A percentile compares a stretch with the other conserved stretches of the same genome.
Evolutionary conservation across 345 rosid genomes (phyloP).

Genomic region (Aurinia saxatilis): DNA sequence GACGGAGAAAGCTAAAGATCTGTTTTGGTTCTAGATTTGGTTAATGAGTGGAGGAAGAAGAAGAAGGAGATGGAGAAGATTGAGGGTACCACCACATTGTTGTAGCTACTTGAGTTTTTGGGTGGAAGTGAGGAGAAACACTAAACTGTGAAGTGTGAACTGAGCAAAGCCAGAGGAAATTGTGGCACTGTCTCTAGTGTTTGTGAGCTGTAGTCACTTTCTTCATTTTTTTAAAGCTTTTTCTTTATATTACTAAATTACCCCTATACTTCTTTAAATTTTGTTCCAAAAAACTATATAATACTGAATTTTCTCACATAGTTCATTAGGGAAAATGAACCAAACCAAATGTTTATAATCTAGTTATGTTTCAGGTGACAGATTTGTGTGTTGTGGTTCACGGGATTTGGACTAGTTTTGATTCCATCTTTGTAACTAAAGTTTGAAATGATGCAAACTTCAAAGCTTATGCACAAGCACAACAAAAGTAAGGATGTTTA

Average conservation of each 20-base stretch:
- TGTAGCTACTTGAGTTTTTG: constrained; percentile 1
- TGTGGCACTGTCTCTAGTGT: constrained; percentile 16
- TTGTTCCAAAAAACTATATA: no score
- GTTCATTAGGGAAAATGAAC: background rate
- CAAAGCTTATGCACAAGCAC: background rate
- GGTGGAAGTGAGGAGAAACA: constrained; percentile 9
- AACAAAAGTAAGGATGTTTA: background rate
- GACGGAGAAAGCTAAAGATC: background rate
- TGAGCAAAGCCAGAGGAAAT: constrained; percentile 8
- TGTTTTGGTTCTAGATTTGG: background rate
- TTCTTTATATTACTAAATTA: background rate
- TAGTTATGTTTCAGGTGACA: constrained; percentile 24
- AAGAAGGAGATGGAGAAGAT: background rate
- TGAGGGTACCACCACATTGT: constrained; percentile 26
- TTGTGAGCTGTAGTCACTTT: constrained; percentile 30
- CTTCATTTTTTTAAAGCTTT: no score
- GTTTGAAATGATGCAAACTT: background rate
- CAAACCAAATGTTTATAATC: background rate
- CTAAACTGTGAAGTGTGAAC: constrained; percentile 11
- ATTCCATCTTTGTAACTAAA: background rate
- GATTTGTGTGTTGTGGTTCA: background rate
- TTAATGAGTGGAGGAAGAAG: constrained; percentile 22
- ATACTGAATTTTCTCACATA: background rate
- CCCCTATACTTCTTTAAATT: background rate
- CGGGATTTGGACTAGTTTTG: constrained; percentile 4